Conservation (phyloP, 495 filamentous ascomycete genomes). For the Xylaria acuta region DNA sequence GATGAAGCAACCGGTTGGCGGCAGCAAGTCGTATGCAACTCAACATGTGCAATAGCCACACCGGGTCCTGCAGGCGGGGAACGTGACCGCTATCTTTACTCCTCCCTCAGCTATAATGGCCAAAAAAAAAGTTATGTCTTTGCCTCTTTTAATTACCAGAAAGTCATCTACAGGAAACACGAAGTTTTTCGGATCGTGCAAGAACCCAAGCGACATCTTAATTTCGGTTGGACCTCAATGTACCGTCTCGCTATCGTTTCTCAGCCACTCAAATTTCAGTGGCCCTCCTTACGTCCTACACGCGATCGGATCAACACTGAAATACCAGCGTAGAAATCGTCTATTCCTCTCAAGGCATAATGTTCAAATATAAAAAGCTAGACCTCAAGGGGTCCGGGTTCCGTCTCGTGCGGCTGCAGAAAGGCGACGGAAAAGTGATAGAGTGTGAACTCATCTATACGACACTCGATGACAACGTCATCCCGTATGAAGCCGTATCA, state of each 20-base stretch:
- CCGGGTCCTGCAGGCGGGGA: neutral
- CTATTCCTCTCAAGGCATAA: neutral
- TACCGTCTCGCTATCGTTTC: neutral
- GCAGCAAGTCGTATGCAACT: neutral
- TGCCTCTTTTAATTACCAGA: neutral
- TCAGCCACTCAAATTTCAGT: neutral
- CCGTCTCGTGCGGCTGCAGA: neutral
- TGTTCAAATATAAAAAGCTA: neutral
- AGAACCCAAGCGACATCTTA: neutral
- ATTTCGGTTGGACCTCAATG: neutral
- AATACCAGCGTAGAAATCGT: neutral
- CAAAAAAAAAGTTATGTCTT: neutral
- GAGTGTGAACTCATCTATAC: slow-evolving; percentile 29
- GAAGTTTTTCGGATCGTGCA: neutral
- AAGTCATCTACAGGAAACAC: neutral
- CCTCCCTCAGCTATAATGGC: neutral
- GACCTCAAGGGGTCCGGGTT: neutral
- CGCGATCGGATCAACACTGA: neutral
- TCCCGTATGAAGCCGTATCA: slow-evolving; percentile 23
- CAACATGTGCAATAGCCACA: neutral
- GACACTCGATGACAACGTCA: slow-evolving; percentile 8
- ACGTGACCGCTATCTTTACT: neutral
- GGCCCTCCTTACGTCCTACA: neutral
- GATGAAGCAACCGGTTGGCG: neutral
- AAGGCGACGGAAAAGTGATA: slow-evolving; percentile 8